A percentile compares a stretch with the other conserved stretches of the same genome.
phyloP scores from a whole-genome alignment of 176 grass and related monocot genomes.

The Ensete ventricosum region DNA sequence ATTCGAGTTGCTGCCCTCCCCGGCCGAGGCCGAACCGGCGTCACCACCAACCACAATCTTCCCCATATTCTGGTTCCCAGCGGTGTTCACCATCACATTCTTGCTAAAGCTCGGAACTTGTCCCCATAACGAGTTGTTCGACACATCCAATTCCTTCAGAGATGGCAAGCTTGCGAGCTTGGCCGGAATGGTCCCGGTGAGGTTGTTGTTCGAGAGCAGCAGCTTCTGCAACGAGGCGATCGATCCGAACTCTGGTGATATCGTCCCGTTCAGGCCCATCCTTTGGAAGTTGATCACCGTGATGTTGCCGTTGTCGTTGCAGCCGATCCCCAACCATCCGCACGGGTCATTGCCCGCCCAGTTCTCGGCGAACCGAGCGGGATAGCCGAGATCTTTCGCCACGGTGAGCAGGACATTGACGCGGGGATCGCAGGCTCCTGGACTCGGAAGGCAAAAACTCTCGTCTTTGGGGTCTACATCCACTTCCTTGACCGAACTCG shows the following conservation, averaged over 20 bases:
- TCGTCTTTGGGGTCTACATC: not conserved
- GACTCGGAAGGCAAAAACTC: constrained; percentile 23
- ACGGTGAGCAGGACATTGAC: constrained; percentile 22
- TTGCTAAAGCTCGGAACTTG: constrained; percentile 23
- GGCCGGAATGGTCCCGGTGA: constrained; percentile 5
- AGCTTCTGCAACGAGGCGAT: constrained; percentile 18
- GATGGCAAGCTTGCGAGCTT: constrained; percentile 11
- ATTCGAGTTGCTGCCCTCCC: not conserved
- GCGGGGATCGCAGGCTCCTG: constrained; percentile 15
- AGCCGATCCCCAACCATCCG: constrained; percentile 23
- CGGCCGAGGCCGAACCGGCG: not conserved
- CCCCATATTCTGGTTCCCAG: constrained; percentile 25
- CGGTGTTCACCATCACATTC: constrained; percentile 16
- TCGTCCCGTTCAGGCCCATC: constrained; percentile 25
- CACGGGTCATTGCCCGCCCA: constrained; percentile 40
- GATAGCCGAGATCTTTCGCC: constrained; percentile 19
- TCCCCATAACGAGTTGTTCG: constrained; percentile 32
- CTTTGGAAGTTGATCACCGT: constrained; percentile 25
- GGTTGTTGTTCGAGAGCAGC: constrained; percentile 29
- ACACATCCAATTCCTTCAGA: constrained; percentile 31
- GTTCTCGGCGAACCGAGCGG: not conserved
- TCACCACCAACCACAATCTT: not conserved
- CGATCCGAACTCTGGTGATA: constrained; percentile 23
- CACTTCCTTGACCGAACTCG: constrained; percentile 5
- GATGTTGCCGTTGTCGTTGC: constrained; percentile 24